phyloP scores from a whole-genome alignment of 2,329 filamentous ascomycete species.

The Stagonosporopsis cucurbitacearum region DNA sequence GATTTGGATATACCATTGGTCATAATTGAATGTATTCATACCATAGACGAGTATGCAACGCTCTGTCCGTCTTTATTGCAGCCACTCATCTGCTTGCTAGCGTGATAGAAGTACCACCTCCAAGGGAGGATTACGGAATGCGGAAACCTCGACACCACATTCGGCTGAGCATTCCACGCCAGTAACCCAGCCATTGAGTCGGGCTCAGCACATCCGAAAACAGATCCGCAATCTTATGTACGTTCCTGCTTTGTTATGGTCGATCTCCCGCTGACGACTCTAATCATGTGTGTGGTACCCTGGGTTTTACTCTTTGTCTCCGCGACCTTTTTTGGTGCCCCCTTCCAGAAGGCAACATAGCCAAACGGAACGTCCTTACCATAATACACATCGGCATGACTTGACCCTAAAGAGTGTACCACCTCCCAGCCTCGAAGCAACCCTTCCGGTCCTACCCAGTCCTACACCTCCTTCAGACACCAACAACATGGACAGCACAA shows the following conservation, averaged over 20 bases:
- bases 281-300: slow-evolving; percentile 18
- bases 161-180: slow-evolving; percentile 19
- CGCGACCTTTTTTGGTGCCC: slow-evolving; percentile 4
- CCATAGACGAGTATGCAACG: not conserved
- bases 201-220: slow-evolving; percentile 21
- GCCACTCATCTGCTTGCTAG: slow-evolving; percentile 7
- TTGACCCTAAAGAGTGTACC: not conserved
- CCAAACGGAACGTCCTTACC: not conserved
- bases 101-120: not conserved
- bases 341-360: slow-evolving; percentile 20
- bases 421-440: not conserved
- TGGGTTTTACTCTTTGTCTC: slow-evolving; percentile 24
- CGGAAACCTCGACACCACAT: slow-evolving; percentile 18
- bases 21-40: slow-evolving; percentile 4
- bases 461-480: not conserved
- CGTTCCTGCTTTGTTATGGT: slow-evolving; percentile 38
- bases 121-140: slow-evolving; percentile 32
- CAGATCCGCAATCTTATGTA: slow-evolving; percentile 29
- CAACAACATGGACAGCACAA: slow-evolving; percentile 1
- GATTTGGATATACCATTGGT: slow-evolving; percentile 21
- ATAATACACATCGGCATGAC: not conserved
- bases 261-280: slow-evolving; percentile 19
- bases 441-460: not conserved
- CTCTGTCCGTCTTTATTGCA: not conserved
- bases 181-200: slow-evolving; percentile 13